Evolutionary conservation across 2,329 filamentous ascomycete genomes (phyloP), one percentile per base, ranked within the genome.

Genomic region (Aureobasidium sp.): DNA sequence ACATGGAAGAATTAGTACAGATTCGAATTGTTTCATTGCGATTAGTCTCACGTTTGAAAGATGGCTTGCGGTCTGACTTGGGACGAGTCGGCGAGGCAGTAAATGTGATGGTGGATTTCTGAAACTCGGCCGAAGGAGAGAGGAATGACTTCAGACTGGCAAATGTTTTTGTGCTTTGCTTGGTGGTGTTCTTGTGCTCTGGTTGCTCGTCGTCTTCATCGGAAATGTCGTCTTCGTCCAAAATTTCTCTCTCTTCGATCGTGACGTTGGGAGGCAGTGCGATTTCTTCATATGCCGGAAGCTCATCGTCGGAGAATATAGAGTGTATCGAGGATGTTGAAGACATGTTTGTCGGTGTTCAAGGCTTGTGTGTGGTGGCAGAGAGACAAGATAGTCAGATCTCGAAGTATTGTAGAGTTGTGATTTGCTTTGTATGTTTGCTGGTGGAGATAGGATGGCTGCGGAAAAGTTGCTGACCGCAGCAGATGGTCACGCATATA

Each of bases 61-160:
- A 50, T 4, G 57, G 57, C 24, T 60, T 60, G 35, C 57, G 44
- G 31, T 60, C 57, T 31, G 57, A 22, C n/a, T 58, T 58, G 42
- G 54, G 42, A 27, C 37, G 54, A 48, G 42, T 27, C 22, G 54
- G 29, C 14, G 6, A 22, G 24, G 35, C 40, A 11, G 45, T 31
- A 37, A 60, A 50, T 22, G 57, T 60, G 57, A 60, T n/a, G 14
- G 35, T 50, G 19, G 57, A 33, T 27, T 60, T 50, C 35, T 39
- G 33, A 50, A 50, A 40, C 39, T 60, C 44, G 45, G 40, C 44
- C 40, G 53, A 45, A 40, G 37, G 22, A 60, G 45, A 49, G 9
- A 62, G 53, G 31, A 62, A 49, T 29, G 61, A 62, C 29, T 62
- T 62, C 17, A 62, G 24, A n/a, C 50, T 58, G 12, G 52, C 53